Percentiles rank a stretch among this genome's conserved stretches.
These are phyloP conservation scores for Colletotrichum shisoi DNA, from an alignment of 2,329 filamentous ascomycete species.

Conservation along the genomic window DNA sequence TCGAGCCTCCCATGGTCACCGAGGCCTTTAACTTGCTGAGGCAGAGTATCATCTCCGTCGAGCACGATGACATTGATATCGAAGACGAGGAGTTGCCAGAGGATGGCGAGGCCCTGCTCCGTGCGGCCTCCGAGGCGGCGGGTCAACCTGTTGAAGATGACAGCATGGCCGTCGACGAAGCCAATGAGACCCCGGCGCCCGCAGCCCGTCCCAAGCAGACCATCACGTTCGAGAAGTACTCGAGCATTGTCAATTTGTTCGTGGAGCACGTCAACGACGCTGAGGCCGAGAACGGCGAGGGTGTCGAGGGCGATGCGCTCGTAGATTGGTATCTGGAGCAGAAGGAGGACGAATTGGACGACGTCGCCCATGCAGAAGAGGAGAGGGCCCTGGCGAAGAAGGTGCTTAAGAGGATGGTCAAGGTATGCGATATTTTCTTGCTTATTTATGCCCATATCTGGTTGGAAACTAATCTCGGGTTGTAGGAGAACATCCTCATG, in stretches of 20 bases:
- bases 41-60: slow-evolving; percentile 96
- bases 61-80: slow-evolving; percentile 96
- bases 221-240: slow-evolving; percentile 95
- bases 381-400: slow-evolving; percentile 78
- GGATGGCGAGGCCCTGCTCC: slow-evolving; percentile 57
- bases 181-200: slow-evolving; percentile 50
- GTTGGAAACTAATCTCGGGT: slow-evolving; percentile 50
- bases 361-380: slow-evolving; percentile 66
- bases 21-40: slow-evolving; percentile 91
- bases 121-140: slow-evolving; percentile 50
- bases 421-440: slow-evolving; percentile 58
- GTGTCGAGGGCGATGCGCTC: slow-evolving; percentile 82
- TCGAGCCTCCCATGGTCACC: slow-evolving; percentile 82
- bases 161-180: slow-evolving; percentile 53
- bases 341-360: slow-evolving; percentile 79
- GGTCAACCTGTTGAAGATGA: slow-evolving; percentile 57
- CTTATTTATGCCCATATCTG: slow-evolving; percentile 60
- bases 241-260: slow-evolving; percentile 85
- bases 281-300: slow-evolving; percentile 77
- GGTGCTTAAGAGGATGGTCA: slow-evolving; percentile 95
- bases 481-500: slow-evolving; percentile 84
- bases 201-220: slow-evolving; percentile 72
- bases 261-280: slow-evolving; percentile 85
- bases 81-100: slow-evolving; percentile 70
- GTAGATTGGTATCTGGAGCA: slow-evolving; percentile 92